Evolutionary conservation across 441 rosid genomes (phyloP), one percentile per base, ranked within the genome.

Genomic region (Pelargonium australe): DNA sequence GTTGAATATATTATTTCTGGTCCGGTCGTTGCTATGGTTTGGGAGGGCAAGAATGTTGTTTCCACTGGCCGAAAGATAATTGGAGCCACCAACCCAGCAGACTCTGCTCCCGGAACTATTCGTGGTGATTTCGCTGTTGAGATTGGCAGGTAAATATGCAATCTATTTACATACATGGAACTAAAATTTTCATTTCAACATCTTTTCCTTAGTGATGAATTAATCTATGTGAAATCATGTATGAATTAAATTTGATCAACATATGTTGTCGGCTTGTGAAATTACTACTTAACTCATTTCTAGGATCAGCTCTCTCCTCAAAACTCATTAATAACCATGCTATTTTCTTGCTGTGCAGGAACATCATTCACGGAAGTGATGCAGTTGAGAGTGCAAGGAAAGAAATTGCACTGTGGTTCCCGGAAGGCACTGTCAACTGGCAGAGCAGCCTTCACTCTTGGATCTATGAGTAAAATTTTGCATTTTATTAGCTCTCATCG

Each of bases 21-120:
- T 16, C 95, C 98, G 0, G 98, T 93, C 51, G 89, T 88, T 74
- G 98, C 98, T 6, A 89, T 91, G 98, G 70, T 89, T 68, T 93
- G 98, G 97, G 96, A 93, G 80, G 98, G 98, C 12, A 90, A 90
- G 86, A 80, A 80, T 53, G 91, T 87, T 65, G 98, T 93, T 7
- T 6, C 74, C 7, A 90, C 98, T 0, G 97, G 97, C 14, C 81
- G 98, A 53, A 93, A 84, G 82, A 86, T 93, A 20, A 93, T 93
- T 57, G 98, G 98, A 57, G 98, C 96, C 17, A 93, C 98, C 23
- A 93, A 93, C 81, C 97, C 98, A 41, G 86, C 96, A 0, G 88
- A 84, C 0, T 82, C 98, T 68, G 97, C 92, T 62, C 95, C 98
- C 14, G 97, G 98, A 77, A 93, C 98, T 43, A 93, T 93, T 79